These are phyloP conservation scores for Bremia lactucae DNA, from an alignment of 352 stramenopile genomes.

Conservation along the genomic window DNA sequence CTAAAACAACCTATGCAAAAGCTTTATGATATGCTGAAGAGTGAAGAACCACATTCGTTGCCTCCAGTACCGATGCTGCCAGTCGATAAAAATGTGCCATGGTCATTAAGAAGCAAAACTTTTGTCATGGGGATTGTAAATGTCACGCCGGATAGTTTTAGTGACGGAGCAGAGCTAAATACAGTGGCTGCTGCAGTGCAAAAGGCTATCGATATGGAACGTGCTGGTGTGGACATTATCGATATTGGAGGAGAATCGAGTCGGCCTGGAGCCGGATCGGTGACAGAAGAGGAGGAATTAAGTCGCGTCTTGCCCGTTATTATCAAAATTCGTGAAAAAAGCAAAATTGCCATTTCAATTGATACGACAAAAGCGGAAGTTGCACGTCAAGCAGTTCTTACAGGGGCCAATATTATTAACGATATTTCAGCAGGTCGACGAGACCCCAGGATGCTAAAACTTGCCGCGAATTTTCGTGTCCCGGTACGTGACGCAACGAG, in stretches of 20 bases:
- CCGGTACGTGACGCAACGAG: conserved; percentile 27
- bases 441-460: conserved; percentile 87
- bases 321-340: conserved; percentile 63
- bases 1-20: conserved; percentile 60
- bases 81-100: conserved; percentile 29
- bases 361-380: conserved; percentile 93
- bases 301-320: conserved; percentile 91
- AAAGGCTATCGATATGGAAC: conserved; percentile 83
- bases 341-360: conserved; percentile 88
- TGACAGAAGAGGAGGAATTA: conserved; percentile 88
- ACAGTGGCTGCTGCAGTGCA: conserved; percentile 55
- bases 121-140: conserved; percentile 98
- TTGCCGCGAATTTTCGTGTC: conserved; percentile 79
- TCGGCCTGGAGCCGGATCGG: conserved; percentile 87
- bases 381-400: conserved; percentile 80
- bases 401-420: conserved; percentile 95
- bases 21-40: conserved; percentile 44
- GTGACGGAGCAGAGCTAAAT: conserved; percentile 40
- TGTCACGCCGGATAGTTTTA: conserved; percentile 98
- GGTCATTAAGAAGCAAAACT: conserved; percentile 49
- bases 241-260: conserved; percentile 99
- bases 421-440: conserved; percentile 92
- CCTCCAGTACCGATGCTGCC: conserved; percentile 44
- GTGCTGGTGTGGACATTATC: conserved; percentile 89
- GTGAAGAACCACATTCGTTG: conserved; percentile 16